A percentile compares a stretch with the other conserved stretches of the same genome.
These are phyloP conservation scores for Penicillium chermesinum DNA, from an alignment of 495 filamentous ascomycete species.

Conservation along the genomic window DNA sequence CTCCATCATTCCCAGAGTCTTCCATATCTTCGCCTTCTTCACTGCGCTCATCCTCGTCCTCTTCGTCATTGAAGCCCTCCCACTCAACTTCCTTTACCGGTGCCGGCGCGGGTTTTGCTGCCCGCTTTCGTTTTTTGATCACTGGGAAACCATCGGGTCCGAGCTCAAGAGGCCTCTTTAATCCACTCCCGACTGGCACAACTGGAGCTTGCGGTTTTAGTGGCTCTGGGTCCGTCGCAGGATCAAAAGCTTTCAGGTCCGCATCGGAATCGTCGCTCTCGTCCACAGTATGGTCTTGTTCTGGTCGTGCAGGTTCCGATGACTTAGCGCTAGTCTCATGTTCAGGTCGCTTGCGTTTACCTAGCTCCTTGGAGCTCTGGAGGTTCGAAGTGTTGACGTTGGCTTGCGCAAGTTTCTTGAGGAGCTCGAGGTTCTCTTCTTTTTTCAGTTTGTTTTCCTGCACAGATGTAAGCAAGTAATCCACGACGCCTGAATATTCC, in stretches of 20 bases:
- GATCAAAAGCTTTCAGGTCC: conserved; percentile 20
- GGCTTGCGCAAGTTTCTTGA: conserved; percentile 71
- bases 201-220: conserved; percentile 15
- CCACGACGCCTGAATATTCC: not conserved
- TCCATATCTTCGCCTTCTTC: conserved; percentile 21
- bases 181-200: conserved; percentile 59
- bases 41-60: conserved; percentile 8
- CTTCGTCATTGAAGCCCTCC: conserved; percentile 49
- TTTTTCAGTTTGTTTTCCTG: conserved; percentile 89
- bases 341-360: conserved; percentile 42
- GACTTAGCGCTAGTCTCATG: conserved; percentile 8
- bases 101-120: conserved; percentile 28
- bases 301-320: conserved; percentile 5
- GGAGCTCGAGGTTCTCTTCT: conserved; percentile 81
- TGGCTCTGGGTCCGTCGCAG: conserved; percentile 11
- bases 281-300: conserved; percentile 25
- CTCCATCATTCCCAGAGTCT: conserved; percentile 18
- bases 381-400: conserved; percentile 80
- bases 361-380: conserved; percentile 68
- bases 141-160: conserved; percentile 74
- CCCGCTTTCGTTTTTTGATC: conserved; percentile 61
- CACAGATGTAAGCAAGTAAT: conserved; percentile 17
- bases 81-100: conserved; percentile 47
- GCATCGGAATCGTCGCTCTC: conserved; percentile 38
- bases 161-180: conserved; percentile 80